phyloP scores from a whole-genome alignment of 1,284 basidiomycete species.

The Cryptococcus amylolentus region DNA sequence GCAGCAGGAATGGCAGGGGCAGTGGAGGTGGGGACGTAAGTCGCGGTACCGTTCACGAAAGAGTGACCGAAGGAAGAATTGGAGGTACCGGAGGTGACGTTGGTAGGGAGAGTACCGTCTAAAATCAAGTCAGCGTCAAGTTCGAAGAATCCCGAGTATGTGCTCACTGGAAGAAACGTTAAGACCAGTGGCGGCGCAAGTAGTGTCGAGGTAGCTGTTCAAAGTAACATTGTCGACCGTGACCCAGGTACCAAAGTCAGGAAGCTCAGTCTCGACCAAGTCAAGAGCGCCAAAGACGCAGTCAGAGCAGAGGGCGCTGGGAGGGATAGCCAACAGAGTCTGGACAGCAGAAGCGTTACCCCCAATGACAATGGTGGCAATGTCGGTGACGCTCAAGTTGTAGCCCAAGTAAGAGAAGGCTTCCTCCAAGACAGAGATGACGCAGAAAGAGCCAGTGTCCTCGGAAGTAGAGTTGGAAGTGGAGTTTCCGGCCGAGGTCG shows the following conservation, averaged over 20 bases:
- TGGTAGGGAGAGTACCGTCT: slow-evolving; percentile 41
- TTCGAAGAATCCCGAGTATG: neutral
- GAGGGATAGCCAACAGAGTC: slow-evolving; percentile 21
- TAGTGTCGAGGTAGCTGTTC: slow-evolving; percentile 28
- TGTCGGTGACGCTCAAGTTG: slow-evolving; percentile 34
- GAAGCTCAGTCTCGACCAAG: slow-evolving; percentile 36
- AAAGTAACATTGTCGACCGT: slow-evolving; percentile 21
- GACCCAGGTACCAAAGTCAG: slow-evolving; percentile 29
- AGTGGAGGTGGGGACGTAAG: slow-evolving; percentile 16
- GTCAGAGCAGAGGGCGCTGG: slow-evolving; percentile 38
- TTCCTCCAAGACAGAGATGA: slow-evolving; percentile 34
- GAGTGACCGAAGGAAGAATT: slow-evolving; percentile 36
- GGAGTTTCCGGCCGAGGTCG: slow-evolving; percentile 7
- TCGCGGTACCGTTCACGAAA: slow-evolving; percentile 28
- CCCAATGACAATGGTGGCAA: slow-evolving; percentile 29
- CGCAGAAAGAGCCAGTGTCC: slow-evolving; percentile 37
- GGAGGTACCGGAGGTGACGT: slow-evolving; percentile 31
- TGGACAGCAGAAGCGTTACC: slow-evolving; percentile 31
- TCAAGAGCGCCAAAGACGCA: slow-evolving; percentile 44
- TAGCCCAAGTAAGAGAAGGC: slow-evolving; percentile 36
- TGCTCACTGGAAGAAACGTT: slow-evolving; percentile 15
- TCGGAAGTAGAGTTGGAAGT: slow-evolving; percentile 37
- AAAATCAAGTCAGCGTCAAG: neutral
- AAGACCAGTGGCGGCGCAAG: slow-evolving; percentile 22
- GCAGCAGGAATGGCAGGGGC: slow-evolving; percentile 7